Evolutionary conservation across 257 asterid genomes (phyloP), one percentile per base, ranked within the genome.

Genomic region (Solanum chiquidenum): DNA sequence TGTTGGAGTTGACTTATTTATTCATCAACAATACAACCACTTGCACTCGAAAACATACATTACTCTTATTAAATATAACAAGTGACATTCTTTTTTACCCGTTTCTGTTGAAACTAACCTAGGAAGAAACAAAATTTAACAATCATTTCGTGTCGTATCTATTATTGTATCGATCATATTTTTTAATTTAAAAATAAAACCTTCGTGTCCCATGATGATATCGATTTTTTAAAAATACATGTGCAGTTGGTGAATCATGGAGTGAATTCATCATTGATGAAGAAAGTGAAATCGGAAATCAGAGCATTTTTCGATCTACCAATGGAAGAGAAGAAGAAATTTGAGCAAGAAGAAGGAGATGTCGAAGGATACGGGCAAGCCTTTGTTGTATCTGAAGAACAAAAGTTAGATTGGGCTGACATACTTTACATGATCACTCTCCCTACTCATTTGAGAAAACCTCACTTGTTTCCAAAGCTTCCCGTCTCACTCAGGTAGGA

Each of bases 321-420:
- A 38, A 46, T 91, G 7, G 94, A 94, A 83, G 97, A 93, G 46
- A 95, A 95, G 96, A 90, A 75, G 14, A 92, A 68, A 34, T 92
- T 85, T 21, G 18, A 74, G 9, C 94, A 93, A 83, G 69, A 84
- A 44, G 27, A 42, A 7, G 94, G 90, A 3, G 93, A 90, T 20
- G 0, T 91, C 0, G 91, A 95, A 71, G 98, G 98, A 16, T 92
- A 89, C 20, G 98, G 98, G 2, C 98, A 95, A 31, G 91, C 90
- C 46, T 92, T 94, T 25, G 95, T 95, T n/a, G 87, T 90, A 0
- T 94, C 98, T 1, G 93, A 94, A 80, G 93, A 94, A 20, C 97
- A 95, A 76, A 95, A 92, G 88, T 96, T 95, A 29, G 97, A 95
- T 20, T 95, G 98, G 97, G 93, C 80, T 11, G 98, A 95, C 77